Conservation (phyloP, 2,329 filamentous ascomycete species). For the Stromatinia cepivora region DNA sequence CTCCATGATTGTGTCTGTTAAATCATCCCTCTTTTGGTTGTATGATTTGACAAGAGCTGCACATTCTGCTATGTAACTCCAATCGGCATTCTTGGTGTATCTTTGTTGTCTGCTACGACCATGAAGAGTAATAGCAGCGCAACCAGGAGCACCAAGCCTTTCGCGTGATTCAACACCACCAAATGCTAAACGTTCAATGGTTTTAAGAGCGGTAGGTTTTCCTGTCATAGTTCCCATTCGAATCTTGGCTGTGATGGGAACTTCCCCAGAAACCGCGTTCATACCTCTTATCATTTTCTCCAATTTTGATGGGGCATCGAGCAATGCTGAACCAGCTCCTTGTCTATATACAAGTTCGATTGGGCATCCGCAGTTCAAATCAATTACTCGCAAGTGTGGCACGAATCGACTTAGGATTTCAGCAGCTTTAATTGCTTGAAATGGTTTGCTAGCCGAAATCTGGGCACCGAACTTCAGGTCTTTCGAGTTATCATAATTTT, state of each 20-base stretch:
- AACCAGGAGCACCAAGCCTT: constrained; percentile 73
- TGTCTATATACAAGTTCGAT: constrained; percentile 90
- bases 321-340: constrained; percentile 85
- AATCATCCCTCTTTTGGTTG: constrained; percentile 64
- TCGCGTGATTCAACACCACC: constrained; percentile 72
- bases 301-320: constrained; percentile 84
- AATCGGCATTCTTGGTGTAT: constrained; percentile 90
- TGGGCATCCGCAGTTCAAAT: constrained; percentile 95
- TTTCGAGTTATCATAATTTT: constrained; percentile 76
- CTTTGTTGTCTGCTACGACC: constrained; percentile 91
- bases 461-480: constrained; percentile 91
- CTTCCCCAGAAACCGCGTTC: constrained; percentile 87
- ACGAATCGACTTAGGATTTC: constrained; percentile 76
- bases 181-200: constrained; percentile 80
- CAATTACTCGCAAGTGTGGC: constrained; percentile 84
- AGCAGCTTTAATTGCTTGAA: constrained; percentile 84
- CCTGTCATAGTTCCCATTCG: constrained; percentile 84
- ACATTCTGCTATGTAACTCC: constrained; percentile 90
- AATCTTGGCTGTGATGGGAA: constrained; percentile 93
- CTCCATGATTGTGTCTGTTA: constrained; percentile 76
- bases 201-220: constrained; percentile 74
- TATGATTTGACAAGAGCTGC: constrained; percentile 80
- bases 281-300: constrained; percentile 95
- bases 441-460: constrained; percentile 89
- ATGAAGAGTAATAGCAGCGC: constrained; percentile 93